phyloP scores from a whole-genome alignment of 2,329 filamentous ascomycete species.

The Talaromyces sp. region DNA sequence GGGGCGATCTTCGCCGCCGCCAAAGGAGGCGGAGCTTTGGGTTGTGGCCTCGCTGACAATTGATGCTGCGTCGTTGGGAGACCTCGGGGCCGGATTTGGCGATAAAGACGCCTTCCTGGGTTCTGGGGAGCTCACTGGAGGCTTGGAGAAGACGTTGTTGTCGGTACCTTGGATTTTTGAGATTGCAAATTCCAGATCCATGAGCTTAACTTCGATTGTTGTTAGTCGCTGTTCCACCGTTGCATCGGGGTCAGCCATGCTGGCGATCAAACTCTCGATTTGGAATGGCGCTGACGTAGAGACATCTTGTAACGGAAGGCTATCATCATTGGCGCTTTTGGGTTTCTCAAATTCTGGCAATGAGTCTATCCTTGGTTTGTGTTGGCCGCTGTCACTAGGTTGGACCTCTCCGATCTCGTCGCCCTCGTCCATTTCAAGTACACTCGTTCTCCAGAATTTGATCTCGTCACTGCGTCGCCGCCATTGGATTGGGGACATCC shows the following conservation, averaged over 20 bases:
- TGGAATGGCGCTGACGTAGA: slow-evolving; percentile 30
- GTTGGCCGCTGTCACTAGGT: slow-evolving; percentile 14
- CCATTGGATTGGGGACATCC: slow-evolving; percentile 42
- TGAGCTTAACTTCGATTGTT: slow-evolving; percentile 50
- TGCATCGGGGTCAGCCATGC: slow-evolving; percentile 40
- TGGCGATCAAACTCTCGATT: slow-evolving; percentile 37
- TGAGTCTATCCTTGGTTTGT: background rate
- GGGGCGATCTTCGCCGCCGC: slow-evolving; percentile 23
- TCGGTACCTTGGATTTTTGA: slow-evolving; percentile 44
- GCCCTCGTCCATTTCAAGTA: slow-evolving; percentile 26
- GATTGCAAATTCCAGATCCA: slow-evolving; percentile 50
- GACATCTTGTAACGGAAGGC: slow-evolving; percentile 20
- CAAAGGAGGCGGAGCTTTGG: slow-evolving; percentile 16
- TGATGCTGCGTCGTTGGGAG: slow-evolving; percentile 18
- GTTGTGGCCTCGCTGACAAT: slow-evolving; percentile 18
- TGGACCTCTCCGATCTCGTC: slow-evolving; percentile 15
- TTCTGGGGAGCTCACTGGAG: slow-evolving; percentile 13
- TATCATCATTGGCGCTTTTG: slow-evolving; percentile 14
- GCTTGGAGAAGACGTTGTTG: slow-evolving; percentile 22
- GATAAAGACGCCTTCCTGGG: slow-evolving; percentile 16
- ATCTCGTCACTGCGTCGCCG: slow-evolving; percentile 41
- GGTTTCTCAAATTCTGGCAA: background rate
- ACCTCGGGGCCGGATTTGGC: slow-evolving; percentile 16
- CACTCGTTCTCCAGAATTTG: slow-evolving; percentile 35
- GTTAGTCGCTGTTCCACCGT: slow-evolving; percentile 47